Evolutionary conservation across 1,284 basidiomycete species (phyloP).

Genomic region (Mycena sp.): DNA sequence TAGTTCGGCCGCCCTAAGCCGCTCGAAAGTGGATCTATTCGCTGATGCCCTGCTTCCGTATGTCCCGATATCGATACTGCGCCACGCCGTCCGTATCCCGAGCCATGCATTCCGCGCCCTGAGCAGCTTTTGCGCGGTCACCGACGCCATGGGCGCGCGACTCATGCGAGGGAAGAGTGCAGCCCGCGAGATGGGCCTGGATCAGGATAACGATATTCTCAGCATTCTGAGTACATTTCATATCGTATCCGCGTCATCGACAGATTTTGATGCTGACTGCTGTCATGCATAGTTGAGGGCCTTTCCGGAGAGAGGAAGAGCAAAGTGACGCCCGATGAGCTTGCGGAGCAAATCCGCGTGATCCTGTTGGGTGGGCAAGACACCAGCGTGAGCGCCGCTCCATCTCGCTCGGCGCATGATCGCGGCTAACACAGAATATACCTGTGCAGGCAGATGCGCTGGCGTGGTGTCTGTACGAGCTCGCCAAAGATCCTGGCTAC

Average conservation of each 20-base stretch:
- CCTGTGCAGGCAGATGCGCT: conserved; percentile 20
- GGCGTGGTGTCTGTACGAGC: conserved; percentile 25
- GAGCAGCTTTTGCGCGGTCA: conserved; percentile 14
- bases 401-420: not conserved
- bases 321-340: conserved; percentile 13
- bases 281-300: conserved; percentile 8
- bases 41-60: conserved; percentile 19
- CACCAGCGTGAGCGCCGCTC: conserved; percentile 29
- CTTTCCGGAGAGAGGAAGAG: conserved; percentile 11
- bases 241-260: not conserved
- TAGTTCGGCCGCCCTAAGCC: conserved; percentile 11
- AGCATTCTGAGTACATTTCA: conserved; percentile 21
- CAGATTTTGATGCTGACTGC: not conserved
- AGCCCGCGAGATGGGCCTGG: not conserved
- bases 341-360: conserved; percentile 20
- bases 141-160: conserved; percentile 11
- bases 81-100: conserved; percentile 8
- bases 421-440: not conserved
- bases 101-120: conserved; percentile 14
- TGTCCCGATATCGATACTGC: conserved; percentile 22
- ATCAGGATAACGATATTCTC: conserved; percentile 16
- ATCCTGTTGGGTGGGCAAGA: conserved; percentile 34
- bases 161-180: conserved; percentile 14
- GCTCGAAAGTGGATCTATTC: conserved; percentile 17
- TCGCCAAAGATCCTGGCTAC: conserved; percentile 25